Evolutionary conservation across 176 grass and related monocot species (phyloP).

Genomic region (Alopecurus myosuroides): DNA sequence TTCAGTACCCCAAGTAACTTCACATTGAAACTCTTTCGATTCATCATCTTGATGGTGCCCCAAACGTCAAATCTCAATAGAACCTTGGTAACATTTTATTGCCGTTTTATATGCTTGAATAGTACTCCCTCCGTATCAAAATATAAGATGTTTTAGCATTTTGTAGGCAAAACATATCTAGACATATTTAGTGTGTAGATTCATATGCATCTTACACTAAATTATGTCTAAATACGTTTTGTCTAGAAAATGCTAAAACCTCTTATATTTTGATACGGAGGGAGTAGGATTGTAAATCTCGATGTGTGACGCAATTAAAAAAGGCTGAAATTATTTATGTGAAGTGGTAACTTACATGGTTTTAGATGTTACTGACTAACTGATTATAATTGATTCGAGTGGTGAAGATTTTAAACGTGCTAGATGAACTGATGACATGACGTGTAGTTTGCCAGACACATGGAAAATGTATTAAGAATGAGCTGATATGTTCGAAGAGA

Average conservation of each 20-base stretch:
- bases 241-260: no score
- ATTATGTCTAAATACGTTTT: no score
- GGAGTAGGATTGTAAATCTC: neutral
- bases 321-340: neutral
- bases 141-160: no score
- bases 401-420: neutral
- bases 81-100: neutral
- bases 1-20: neutral
- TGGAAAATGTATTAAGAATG: neutral
- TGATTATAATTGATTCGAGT: neutral
- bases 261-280: no score
- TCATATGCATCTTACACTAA: no score
- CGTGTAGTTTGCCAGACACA: neutral
- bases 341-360: neutral
- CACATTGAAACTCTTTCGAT: neutral
- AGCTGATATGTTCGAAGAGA: neutral
- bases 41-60: conserved; percentile 4
- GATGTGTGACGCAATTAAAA: neutral
- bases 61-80: neutral
- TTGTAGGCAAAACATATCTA: no score
- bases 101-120: neutral
- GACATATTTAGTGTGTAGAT: no score
- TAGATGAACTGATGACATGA: neutral
- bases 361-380: neutral
- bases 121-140: no score